Base-by-base conservation (phyloP, 2,329 filamentous ascomycete species). In the Colletotrichum echinochloae region DNA sequence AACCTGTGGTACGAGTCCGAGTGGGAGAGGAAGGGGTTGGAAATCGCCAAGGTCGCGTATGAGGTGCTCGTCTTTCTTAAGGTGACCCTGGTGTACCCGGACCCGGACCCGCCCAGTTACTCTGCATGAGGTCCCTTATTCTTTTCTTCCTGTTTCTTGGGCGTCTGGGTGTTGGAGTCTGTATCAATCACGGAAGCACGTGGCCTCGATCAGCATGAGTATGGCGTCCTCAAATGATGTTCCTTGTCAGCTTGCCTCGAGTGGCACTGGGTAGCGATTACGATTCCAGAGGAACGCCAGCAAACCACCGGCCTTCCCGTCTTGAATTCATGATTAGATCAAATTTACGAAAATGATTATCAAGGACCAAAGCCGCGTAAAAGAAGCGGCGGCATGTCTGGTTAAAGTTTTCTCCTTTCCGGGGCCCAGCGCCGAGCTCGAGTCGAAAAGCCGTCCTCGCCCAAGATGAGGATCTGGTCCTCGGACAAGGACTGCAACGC, bases 61-160 rank as follows among this genome's bases (percentile, higher is more conserved):
- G 81, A 83, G 74, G 79, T 82, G 16, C 74, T 83, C 44, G 77
- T 75, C 70, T 82, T 77, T 60, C 72, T 81, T 39, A 77, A 78
- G 61, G 75, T 77, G 1, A 72, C 74, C 28, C 56, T 66, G 59
- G 20, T 72, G 37, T 49, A 57, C 11, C 61, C 70, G 1, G 75
- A 79, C 26, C 67, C 69, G 48, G 67, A 75, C 30, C 79, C 78
- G 5, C 78, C 79, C 8, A 67, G 74, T 16, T 80, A 80, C 67
- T 68, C 68, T 49, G 71, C 62, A 49, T 72, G 62, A 72, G 28
- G 16, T 12, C 14, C 11, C 20, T 37, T 39, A 4, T 23, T 56
- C 5, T 23, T 55, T 23, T 26, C 37, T 26, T 9, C 18, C 11
- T 2, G 1, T 35, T 11, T 35, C 20, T 28, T 41, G 8, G 5